Evolutionary conservation across 1,139 yeast species (phyloP).

Genomic region (Pneumocystis carinii): DNA sequence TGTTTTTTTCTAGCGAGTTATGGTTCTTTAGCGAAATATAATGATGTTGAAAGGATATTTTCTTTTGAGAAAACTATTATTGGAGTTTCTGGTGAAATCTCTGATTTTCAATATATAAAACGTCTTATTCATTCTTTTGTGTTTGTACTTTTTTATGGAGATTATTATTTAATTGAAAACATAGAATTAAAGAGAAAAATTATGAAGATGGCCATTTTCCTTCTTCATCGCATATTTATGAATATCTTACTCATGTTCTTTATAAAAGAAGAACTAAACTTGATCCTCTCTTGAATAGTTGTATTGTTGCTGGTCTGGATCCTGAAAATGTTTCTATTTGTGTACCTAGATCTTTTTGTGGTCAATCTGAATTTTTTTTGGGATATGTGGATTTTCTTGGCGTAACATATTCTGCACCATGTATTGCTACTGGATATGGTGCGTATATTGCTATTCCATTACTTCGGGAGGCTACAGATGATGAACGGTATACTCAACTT

Average conservation of each 20-base stretch:
- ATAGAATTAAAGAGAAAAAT: slow-evolving; percentile 49
- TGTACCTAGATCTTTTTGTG: neutral
- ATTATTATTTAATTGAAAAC: slow-evolving; percentile 15
- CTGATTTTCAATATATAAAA: slow-evolving; percentile 78
- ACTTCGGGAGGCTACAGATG: slow-evolving; percentile 71
- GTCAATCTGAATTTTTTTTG: slow-evolving; percentile 30
- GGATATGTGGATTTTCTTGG: slow-evolving; percentile 85
- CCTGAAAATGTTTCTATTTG: slow-evolving; percentile 17
- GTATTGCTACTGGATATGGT: slow-evolving; percentile 94
- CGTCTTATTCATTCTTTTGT: slow-evolving; percentile 65
- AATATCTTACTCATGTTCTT: slow-evolving; percentile 68
- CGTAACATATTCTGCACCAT: slow-evolving; percentile 74
- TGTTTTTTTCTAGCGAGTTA: slow-evolving; percentile 37
- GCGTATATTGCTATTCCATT: slow-evolving; percentile 87
- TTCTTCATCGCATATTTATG: slow-evolving; percentile 76
- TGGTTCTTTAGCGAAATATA: slow-evolving; percentile 82
- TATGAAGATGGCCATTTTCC: slow-evolving; percentile 67
- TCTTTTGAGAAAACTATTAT: slow-evolving; percentile 83
- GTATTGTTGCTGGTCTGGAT: slow-evolving; percentile 78
- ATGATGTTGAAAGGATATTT: slow-evolving; percentile 68
- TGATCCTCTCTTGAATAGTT: slow-evolving; percentile 94
- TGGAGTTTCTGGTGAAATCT: slow-evolving; percentile 88
- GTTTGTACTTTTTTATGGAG: slow-evolving; percentile 13
- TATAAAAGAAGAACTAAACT: slow-evolving; percentile 80
- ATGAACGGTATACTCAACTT: slow-evolving; percentile 53